Percentiles rank a stretch among this genome's conserved stretches.
Evolutionary conservation across 78 protist genomes (phyloP).

Genomic region (Planoprotostelium fungivorum): DNA sequence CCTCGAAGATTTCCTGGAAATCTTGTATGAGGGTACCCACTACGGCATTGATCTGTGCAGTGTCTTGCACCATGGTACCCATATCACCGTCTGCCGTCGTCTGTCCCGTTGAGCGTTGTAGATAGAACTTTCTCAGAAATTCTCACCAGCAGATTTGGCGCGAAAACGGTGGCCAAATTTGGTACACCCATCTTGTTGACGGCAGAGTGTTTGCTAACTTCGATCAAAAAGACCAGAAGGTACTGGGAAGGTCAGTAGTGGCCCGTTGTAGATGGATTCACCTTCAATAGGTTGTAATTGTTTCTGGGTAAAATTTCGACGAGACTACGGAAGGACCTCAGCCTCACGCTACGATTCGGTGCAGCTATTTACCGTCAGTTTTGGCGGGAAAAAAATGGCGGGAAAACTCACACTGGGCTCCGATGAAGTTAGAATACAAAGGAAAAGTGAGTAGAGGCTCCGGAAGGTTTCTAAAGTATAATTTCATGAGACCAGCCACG

Average conservation of each 20-base stretch:
- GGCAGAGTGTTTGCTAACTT: neutral
- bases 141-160: neutral
- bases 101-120: neutral
- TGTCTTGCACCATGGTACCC: neutral
- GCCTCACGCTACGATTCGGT: neutral
- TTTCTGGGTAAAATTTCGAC: conserved; percentile 12
- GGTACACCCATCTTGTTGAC: neutral
- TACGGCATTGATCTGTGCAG: neutral
- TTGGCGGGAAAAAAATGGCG: neutral
- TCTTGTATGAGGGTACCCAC: neutral
- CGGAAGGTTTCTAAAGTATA: neutral
- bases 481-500: conserved; percentile 1
- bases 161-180: conserved; percentile 1
- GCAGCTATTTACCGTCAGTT: neutral
- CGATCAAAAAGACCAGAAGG: neutral
- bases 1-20: neutral
- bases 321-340: neutral
- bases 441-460: neutral
- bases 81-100: neutral
- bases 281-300: conserved; percentile 10
- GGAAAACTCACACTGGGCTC: neutral
- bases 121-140: neutral
- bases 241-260: conserved; percentile 5
- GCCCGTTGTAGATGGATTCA: conserved; percentile 15
- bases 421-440: neutral